Evolutionary conservation across 2,329 filamentous ascomycete species (phyloP), one percentile per base, ranked within the genome.

Genomic region (Capronia epimyces): DNA sequence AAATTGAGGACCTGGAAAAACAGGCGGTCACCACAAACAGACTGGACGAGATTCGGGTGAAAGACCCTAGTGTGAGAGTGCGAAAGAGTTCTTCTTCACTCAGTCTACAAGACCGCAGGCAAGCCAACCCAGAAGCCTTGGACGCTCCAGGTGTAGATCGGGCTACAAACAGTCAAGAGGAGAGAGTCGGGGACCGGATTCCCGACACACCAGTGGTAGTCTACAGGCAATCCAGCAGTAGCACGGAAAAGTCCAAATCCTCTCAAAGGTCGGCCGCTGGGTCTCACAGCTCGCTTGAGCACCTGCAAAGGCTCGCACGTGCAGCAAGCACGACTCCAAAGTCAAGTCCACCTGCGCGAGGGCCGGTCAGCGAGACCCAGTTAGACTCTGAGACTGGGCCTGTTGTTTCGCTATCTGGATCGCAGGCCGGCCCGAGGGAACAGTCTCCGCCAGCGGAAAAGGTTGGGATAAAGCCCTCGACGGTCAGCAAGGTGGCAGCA

Each of bases 221-320:
- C 9, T 70, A 65, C 50, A 67, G 67, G 44, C 65, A 53, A 10
- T 60, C 59, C 3, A 54, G 45, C 22, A 45, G 45, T 12, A 53
- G 46, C 25, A 53, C 34, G 5, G 51, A 49, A 12, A 50, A 44
- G 13, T 52, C 43, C 1, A 56, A 32, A 36, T 46, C 55, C n/a
- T 46, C 46, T 13, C 25, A 46, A 12, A 67, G 63, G 49, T 60
- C 63, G 15, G 65, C 59, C 50, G 53, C 37, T 62, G 15, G 43
- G 31, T 55, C 52, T 22, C 51, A 43, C 21, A 52, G 31, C 43
- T 57, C 52, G 21, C 46, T 57, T 29, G 67, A 71, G n/a, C 62
- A 73, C 37, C 60, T 74, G 32, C 69, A 70, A 40, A 70, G 65
- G 50, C 60, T 75, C 8, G 66, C 70, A 3, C 64, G 71, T 48